Conservation (phyloP, 495 filamentous ascomycete species). For the Xylaria flabelliformis region DNA sequence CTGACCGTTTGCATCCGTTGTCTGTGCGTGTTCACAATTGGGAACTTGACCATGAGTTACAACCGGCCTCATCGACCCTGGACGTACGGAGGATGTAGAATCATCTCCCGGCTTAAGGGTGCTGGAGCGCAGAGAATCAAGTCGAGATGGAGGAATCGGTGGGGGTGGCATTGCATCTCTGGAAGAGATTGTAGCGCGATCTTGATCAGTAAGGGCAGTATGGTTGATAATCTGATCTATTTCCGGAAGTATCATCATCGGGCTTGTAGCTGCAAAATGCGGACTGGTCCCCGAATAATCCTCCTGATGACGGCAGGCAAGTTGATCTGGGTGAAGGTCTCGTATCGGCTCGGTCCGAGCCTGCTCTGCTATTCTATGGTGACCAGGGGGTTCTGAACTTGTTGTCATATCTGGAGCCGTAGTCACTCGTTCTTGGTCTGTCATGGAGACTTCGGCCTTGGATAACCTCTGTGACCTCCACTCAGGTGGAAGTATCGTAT, state of each 20-base stretch:
- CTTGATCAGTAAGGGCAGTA: not conserved
- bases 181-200: slow-evolving; percentile 29
- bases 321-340: not conserved
- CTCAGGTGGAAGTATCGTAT: slow-evolving; percentile 25
- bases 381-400: not conserved
- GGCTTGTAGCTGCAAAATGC: not conserved
- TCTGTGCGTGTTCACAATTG: slow-evolving; percentile 6
- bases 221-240: not conserved
- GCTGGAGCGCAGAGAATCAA: not conserved
- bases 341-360: not conserved
- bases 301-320: not conserved
- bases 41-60: not conserved
- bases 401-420: not conserved
- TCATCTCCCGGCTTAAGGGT: not conserved
- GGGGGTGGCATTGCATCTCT: slow-evolving; percentile 41
- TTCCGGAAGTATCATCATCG: not conserved
- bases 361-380: slow-evolving; percentile 4
- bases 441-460: not conserved
- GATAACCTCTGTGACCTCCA: not conserved
- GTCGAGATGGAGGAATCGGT: slow-evolving; percentile 27
- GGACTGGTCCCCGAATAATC: not conserved
- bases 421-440: not conserved
- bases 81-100: not conserved
- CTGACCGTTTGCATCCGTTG: not conserved
- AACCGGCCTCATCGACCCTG: not conserved